Conservation (phyloP, 257 asterid species). For the Jacaranda mimosifolia region DNA sequence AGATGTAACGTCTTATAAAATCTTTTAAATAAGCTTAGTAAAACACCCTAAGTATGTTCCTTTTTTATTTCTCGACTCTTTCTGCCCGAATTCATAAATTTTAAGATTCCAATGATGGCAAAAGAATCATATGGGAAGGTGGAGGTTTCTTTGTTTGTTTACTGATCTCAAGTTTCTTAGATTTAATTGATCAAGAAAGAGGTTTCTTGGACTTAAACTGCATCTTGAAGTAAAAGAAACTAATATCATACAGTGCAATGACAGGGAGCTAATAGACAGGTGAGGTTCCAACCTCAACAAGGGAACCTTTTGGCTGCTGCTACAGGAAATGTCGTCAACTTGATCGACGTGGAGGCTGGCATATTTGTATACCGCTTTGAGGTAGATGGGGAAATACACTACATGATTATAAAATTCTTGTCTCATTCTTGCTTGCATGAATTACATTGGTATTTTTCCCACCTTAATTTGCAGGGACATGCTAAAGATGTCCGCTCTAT, state of each 20-base stretch:
- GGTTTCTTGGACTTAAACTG: too few species aligned
- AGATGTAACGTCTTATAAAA: too few species aligned
- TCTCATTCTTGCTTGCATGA: background rate
- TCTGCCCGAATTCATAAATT: too few species aligned
- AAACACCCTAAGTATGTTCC: too few species aligned
- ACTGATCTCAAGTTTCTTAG: too few species aligned
- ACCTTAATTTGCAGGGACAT: constrained; percentile 50
- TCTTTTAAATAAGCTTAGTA: too few species aligned
- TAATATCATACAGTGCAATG: constrained; percentile 17
- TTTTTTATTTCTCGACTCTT: too few species aligned
- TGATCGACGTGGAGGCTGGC: constrained; percentile 53
- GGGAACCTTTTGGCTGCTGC: constrained; percentile 55
- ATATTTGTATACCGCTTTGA: constrained; percentile 33
- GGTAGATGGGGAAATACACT: constrained; percentile 36
- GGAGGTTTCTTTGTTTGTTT: too few species aligned
- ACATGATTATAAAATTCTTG: background rate
- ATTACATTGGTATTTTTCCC: background rate
- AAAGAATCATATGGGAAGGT: too few species aligned
- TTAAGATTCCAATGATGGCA: too few species aligned
- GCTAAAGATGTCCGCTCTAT: constrained; percentile 45
- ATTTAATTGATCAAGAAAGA: too few species aligned
- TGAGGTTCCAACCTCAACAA: constrained; percentile 55
- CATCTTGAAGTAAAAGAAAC: too few species aligned
- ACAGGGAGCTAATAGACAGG: constrained; percentile 57
- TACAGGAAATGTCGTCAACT: constrained; percentile 48